Conservation (phyloP, 2,329 filamentous ascomycete genomes). For the Aureobasidium sp. region DNA sequence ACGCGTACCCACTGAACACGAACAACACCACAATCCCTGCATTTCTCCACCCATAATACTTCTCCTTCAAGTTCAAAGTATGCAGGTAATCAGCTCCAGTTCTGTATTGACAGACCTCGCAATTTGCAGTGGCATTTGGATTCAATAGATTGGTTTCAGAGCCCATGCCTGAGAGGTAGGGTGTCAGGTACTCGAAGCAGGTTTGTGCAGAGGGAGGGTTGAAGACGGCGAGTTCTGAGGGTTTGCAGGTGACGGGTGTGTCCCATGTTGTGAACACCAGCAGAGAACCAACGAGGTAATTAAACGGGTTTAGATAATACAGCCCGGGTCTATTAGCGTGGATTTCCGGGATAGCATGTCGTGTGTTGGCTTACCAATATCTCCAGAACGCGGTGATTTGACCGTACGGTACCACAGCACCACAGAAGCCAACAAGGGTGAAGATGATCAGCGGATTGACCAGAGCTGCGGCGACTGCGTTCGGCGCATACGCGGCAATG, state of each 20-base stretch:
- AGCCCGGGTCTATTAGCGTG: conserved; percentile 33
- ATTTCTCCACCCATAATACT: conserved; percentile 11
- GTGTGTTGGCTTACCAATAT: conserved; percentile 34
- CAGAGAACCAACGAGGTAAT: conserved; percentile 25
- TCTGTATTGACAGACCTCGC: conserved; percentile 8
- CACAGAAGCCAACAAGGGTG: conserved; percentile 37
- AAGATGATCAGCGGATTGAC: conserved; percentile 37
- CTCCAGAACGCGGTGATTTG: conserved; percentile 62
- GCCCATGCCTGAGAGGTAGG: conserved; percentile 28
- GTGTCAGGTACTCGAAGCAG: conserved; percentile 34
- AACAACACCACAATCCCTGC: not conserved
- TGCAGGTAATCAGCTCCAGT: conserved; percentile 7
- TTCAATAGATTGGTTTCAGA: conserved; percentile 34
- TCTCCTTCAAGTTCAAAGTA: not conserved
- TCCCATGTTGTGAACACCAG: conserved; percentile 51
- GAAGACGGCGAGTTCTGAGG: conserved; percentile 33
- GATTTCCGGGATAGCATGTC: not conserved
- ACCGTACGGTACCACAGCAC: conserved; percentile 51
- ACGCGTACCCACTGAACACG: not conserved
- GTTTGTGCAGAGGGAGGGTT: conserved; percentile 30
- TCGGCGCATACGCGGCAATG: conserved; percentile 59
- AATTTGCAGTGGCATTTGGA: conserved; percentile 28
- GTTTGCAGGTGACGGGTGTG: conserved; percentile 26
- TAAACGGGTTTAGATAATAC: conserved; percentile 52
- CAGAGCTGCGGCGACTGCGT: conserved; percentile 57